These are phyloP conservation scores for Ophiorrhiza pumila DNA, from an alignment of 257 asterid genomes.

Conservation along the genomic window DNA sequence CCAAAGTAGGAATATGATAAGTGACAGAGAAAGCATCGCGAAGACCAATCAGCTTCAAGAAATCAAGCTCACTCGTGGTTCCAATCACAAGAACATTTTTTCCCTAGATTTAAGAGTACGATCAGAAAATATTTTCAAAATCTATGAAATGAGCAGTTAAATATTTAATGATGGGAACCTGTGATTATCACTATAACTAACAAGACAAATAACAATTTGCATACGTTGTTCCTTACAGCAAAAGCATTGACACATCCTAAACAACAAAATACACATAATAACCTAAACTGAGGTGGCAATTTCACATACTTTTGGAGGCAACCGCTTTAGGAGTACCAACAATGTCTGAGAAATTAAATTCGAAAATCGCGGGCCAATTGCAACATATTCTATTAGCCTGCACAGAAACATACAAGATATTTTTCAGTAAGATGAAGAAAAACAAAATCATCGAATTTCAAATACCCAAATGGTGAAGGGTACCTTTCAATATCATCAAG, in stretches of 20 bases:
- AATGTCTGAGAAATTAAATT: slow-evolving; percentile 89
- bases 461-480: slow-evolving; percentile 20
- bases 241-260: background rate
- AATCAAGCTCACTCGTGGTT: slow-evolving; percentile 80
- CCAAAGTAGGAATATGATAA: slow-evolving; percentile 77
- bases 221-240: background rate
- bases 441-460: slow-evolving; percentile 9
- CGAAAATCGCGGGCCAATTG: slow-evolving; percentile 96
- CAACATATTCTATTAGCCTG: slow-evolving; percentile 87
- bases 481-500: slow-evolving; percentile 98
- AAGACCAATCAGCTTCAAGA: slow-evolving; percentile 79
- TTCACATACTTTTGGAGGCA: slow-evolving; percentile 77
- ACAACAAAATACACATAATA: background rate
- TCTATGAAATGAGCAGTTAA: background rate
- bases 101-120: slow-evolving; percentile 46
- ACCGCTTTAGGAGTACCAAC: slow-evolving; percentile 85
- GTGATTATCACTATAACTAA: background rate
- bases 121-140: background rate
- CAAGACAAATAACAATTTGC: background rate
- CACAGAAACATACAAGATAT: slow-evolving; percentile 25
- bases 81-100: slow-evolving; percentile 88
- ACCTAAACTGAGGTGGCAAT: slow-evolving; percentile 9
- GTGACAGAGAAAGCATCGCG: slow-evolving; percentile 81
- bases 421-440: slow-evolving; percentile 1
- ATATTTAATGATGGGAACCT: background rate